phyloP scores from a whole-genome alignment of 1,284 basidiomycete genomes.

The Puccinia novopanici region DNA sequence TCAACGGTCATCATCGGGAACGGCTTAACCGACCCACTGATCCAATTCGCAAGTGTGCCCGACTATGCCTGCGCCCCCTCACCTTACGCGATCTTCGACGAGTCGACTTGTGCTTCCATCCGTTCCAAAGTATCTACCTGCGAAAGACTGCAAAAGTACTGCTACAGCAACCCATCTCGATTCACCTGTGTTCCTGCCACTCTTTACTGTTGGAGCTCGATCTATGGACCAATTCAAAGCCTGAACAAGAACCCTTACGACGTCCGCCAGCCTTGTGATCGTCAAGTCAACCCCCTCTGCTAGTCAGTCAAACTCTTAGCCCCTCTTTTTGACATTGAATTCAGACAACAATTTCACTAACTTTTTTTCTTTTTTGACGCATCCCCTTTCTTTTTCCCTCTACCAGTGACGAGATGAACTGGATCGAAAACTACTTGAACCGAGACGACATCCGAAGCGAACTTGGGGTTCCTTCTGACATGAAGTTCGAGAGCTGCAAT shows the following conservation, averaged over 20 bases:
- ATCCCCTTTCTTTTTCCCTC: not conserved
- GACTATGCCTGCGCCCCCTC: constrained; percentile 74
- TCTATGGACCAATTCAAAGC: constrained; percentile 64
- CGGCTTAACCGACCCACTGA: constrained; percentile 74
- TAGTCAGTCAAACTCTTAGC: constrained; percentile 52
- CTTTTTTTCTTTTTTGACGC: not conserved
- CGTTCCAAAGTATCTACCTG: constrained; percentile 59
- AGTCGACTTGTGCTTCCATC: constrained; percentile 59
- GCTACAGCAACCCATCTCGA: constrained; percentile 60
- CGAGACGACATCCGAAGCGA: constrained; percentile 69
- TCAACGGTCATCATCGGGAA: constrained; percentile 78
- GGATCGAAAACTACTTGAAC: constrained; percentile 80
- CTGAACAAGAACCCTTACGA: constrained; percentile 69
- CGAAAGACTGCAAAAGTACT: constrained; percentile 57
- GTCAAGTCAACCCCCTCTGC: constrained; percentile 65
- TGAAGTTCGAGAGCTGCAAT: constrained; percentile 68
- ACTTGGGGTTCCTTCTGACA: constrained; percentile 69
- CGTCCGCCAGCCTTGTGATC: constrained; percentile 74
- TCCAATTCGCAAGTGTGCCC: constrained; percentile 66
- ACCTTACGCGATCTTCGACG: constrained; percentile 71
- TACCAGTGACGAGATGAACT: constrained; percentile 66
- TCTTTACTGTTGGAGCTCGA: constrained; percentile 62
- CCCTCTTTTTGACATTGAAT: no score
- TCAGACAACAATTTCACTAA: not conserved
- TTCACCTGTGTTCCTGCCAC: constrained; percentile 66